Base-by-base conservation (phyloP, 2,329 filamentous ascomycete species). In the Cladosporium oxysporum region DNA sequence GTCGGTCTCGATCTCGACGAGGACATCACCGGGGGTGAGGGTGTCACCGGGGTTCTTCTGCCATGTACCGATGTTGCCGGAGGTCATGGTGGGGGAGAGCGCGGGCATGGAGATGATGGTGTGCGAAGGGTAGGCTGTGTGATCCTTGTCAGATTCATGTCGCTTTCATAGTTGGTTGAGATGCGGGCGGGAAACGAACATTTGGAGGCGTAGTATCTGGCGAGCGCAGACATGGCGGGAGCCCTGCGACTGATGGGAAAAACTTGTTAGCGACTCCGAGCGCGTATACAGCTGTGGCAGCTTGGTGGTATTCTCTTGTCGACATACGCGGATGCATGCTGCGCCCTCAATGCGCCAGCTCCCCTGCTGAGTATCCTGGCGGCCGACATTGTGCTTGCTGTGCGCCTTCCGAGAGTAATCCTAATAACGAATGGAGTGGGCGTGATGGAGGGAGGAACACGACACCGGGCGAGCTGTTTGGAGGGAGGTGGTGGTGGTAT, bases 71-170 rank as follows among this genome's bases (percentile, higher is more conserved):
- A 99, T 96, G 84, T 96, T 97, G 79, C 95, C 95, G 69, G 91
- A 85, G 70, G 91, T 93, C 95, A 99, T 99, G 74, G 95, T 99
- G 64, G 95, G 95, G 69, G 95, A 99, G 76, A 99, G 86, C 66
- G 95, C 95, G 71, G 95, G 95, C 95, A 99, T 99, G 85, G 88
- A 95, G 83, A 99, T 90, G 80, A 99, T 85, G 73, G 91, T 94
- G 84, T 99, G 95, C 73, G 93, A 88, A 72, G 95, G 96, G 84
- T 92, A 98, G 59, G 94, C 96, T 95, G 84, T 86, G n/a, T 64
- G 73, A 12, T 49, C 16, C 35, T 35, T 35, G 55, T 31, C 44
- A 26, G 33, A 66, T 53, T 31, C 47, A 31, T 65, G 57, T 59
- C 58, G 33, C 58, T n/a, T 33, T 63, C n/a, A 33, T 58, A 64